Evolutionary conservation across 2,329 filamentous ascomycete species (phyloP).

Genomic region (Xylaria sp.): DNA sequence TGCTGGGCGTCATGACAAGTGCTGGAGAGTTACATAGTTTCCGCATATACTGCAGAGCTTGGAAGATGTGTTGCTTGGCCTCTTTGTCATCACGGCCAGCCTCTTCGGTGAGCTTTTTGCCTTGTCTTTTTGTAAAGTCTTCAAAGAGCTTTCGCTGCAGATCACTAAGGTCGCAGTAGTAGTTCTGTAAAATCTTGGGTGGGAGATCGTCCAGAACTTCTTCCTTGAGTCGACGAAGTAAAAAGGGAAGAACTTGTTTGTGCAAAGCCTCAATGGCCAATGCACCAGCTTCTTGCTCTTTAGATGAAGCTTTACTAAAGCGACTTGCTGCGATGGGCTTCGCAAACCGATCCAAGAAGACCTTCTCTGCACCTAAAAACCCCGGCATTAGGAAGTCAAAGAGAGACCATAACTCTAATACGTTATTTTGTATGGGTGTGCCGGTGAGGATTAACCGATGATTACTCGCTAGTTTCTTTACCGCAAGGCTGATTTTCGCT

Average conservation of each 20-base stretch:
- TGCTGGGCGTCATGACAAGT: conserved; percentile 93
- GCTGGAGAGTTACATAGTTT: conserved; percentile 98
- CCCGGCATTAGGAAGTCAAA: conserved; percentile 99
- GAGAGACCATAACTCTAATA: conserved; percentile 94
- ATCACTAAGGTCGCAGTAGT: conserved; percentile 97
- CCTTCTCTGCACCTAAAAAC: conserved; percentile 92
- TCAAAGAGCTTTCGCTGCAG: conserved; percentile 95
- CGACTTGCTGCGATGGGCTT: conserved; percentile 95
- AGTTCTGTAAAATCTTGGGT: conserved; percentile 98
- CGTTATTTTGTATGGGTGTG: conserved; percentile 97
- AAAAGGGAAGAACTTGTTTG: conserved; percentile 96
- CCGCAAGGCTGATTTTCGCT: conserved; percentile 92
- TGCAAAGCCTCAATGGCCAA: conserved; percentile 97
- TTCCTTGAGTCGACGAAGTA: conserved; percentile 95
- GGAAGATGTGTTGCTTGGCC: conserved; percentile 98
- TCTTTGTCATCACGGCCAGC: conserved; percentile 89
- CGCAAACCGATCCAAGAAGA: conserved; percentile 94
- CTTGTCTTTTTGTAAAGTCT: conserved; percentile 93
- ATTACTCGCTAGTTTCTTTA: conserved; percentile 90
- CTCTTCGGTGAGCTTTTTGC: conserved; percentile 85
- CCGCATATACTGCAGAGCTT: conserved; percentile 98
- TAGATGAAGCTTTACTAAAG: conserved; percentile 96
- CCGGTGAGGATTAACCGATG: conserved; percentile 96
- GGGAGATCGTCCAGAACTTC: conserved; percentile 96
- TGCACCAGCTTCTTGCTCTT: conserved; percentile 96